phyloP scores from a whole-genome alignment of 106 monocot species.

The Allium sativum region DNA sequence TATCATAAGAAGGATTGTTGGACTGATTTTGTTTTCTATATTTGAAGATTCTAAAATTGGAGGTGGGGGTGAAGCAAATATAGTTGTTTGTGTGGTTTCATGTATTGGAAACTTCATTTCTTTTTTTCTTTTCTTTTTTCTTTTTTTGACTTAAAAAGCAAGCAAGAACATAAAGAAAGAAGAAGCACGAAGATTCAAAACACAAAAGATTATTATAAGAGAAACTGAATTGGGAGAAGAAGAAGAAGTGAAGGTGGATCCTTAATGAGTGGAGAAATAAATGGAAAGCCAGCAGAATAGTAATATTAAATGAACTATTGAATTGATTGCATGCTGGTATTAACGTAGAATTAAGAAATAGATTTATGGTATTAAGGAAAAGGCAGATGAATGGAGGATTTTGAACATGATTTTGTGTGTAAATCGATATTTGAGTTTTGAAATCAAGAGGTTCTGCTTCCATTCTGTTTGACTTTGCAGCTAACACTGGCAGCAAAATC shows the following conservation, averaged over 20 bases:
- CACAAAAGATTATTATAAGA: not conserved
- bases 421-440: not conserved
- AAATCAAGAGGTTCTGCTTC: slow-evolving; percentile 7
- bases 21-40: slow-evolving; percentile 52
- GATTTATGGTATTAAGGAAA: not conserved
- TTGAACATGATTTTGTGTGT: not conserved
- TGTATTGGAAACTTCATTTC: slow-evolving; percentile 2
- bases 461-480: slow-evolving; percentile 30
- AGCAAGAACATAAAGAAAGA: not conserved
- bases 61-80: slow-evolving; percentile 13
- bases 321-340: not conserved
- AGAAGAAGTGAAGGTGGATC: slow-evolving; percentile 5
- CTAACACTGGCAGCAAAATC: slow-evolving; percentile 18
- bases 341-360: not conserved
- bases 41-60: not conserved
- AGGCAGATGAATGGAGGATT: not conserved
- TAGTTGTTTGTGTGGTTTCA: not conserved
- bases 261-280: slow-evolving; percentile 26
- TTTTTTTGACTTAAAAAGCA: not conserved
- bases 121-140: too few relatives aligned
- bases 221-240: not conserved
- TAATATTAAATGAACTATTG: slow-evolving; percentile 4
- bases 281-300: slow-evolving; percentile 19
- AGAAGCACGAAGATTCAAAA: not conserved
- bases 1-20: slow-evolving; percentile 52